These are phyloP conservation scores for Pichia sp. DNA, from an alignment of 1,139 yeast species.

Conservation along the genomic window DNA sequence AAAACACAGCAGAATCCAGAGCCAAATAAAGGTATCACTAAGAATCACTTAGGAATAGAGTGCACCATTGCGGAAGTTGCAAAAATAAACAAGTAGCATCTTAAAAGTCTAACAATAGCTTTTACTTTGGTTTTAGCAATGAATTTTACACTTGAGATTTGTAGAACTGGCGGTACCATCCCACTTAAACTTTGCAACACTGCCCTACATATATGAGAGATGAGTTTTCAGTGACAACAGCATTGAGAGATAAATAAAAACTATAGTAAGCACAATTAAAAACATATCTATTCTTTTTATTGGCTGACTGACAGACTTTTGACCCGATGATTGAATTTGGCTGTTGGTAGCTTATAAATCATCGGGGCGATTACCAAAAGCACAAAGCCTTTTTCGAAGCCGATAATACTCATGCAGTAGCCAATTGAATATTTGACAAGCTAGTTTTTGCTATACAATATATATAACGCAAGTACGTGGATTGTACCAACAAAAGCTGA, in stretches of 20 bases:
- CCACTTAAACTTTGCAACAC: not conserved
- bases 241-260: not conserved
- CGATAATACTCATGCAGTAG: too few species aligned
- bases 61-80: not conserved
- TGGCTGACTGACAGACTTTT: not conserved
- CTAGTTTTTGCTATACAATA: not conserved
- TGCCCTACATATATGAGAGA: not conserved
- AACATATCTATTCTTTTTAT: not conserved
- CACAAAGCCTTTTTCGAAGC: not conserved
- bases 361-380: not conserved
- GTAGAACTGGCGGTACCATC: not conserved
- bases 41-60: not conserved
- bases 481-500: not conserved
- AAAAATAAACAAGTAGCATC: too few species aligned
- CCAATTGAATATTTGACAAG: conserved; percentile 1
- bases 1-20: not conserved
- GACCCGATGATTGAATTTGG: not conserved
- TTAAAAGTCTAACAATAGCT: not conserved
- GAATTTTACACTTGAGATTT: not conserved
- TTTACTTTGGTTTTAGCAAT: not conserved
- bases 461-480: not conserved
- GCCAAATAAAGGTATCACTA: not conserved
- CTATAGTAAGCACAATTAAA: not conserved
- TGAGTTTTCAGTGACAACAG: not conserved
- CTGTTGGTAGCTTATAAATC: not conserved